phyloP scores from a whole-genome alignment of 768 basidiomycete species.

The Rhodocollybia butyracea region DNA sequence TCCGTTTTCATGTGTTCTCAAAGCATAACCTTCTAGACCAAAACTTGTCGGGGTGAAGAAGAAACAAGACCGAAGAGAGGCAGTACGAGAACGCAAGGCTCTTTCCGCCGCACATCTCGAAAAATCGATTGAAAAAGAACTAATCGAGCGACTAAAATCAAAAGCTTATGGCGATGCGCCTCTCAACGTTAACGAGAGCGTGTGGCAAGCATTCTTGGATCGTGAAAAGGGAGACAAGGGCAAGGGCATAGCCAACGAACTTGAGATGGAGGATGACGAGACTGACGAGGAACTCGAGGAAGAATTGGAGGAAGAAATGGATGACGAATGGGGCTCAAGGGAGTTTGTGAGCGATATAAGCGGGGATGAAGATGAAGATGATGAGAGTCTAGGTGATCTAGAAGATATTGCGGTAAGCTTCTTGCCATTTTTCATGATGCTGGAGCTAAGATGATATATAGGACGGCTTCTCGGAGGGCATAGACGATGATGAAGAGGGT shows the following conservation, averaged over 20 bases:
- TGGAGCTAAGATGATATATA: slow-evolving; percentile 10
- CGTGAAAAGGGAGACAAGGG: slow-evolving; percentile 56
- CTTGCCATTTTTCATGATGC: background rate
- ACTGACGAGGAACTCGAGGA: slow-evolving; percentile 48
- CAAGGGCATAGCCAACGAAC: slow-evolving; percentile 40
- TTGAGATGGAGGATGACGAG: slow-evolving; percentile 56
- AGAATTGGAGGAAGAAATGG: slow-evolving; percentile 53
- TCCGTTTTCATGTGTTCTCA: background rate
- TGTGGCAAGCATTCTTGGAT: slow-evolving; percentile 92
- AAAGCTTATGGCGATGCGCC: slow-evolving; percentile 98
- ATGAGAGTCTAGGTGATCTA: slow-evolving; percentile 59
- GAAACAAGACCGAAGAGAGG: slow-evolving; percentile 91
- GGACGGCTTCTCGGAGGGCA: slow-evolving; percentile 42
- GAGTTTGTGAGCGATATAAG: slow-evolving; percentile 78
- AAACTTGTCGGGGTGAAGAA: slow-evolving; percentile 96
- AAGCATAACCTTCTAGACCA: slow-evolving; percentile 49
- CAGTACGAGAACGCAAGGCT: slow-evolving; percentile 91
- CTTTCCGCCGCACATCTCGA: slow-evolving; percentile 94
- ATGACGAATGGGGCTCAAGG: slow-evolving; percentile 54
- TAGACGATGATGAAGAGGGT: slow-evolving; percentile 33
- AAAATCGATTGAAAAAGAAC: slow-evolving; percentile 92
- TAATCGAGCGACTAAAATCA: slow-evolving; percentile 91
- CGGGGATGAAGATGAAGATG: slow-evolving; percentile 64
- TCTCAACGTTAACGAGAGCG: slow-evolving; percentile 95
- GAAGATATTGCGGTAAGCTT: slow-evolving; percentile 62